Percentiles rank a stretch among this genome's conserved stretches.
Evolutionary conservation across 768 basidiomycete species (phyloP).

Genomic region (Rhizopogon rudus): DNA sequence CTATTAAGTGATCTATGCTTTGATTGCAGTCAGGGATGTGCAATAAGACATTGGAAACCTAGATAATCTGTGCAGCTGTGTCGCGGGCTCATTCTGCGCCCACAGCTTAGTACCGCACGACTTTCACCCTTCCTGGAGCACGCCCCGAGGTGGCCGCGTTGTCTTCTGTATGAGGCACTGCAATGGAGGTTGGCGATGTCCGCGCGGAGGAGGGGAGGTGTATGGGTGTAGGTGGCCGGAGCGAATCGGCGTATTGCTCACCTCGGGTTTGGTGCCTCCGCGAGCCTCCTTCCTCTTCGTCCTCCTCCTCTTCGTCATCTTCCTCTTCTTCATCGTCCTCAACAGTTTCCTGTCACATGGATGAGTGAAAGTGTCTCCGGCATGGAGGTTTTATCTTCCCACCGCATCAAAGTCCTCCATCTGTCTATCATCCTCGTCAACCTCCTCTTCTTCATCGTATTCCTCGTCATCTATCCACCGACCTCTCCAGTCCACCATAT

Average conservation of each 20-base stretch:
- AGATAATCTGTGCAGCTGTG: slow-evolving; percentile 10
- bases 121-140: slow-evolving; percentile 42
- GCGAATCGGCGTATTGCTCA: slow-evolving; percentile 32
- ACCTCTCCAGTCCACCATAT: slow-evolving; percentile 87
- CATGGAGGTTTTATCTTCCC: slow-evolving; percentile 15
- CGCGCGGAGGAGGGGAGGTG: slow-evolving; percentile 40
- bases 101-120: slow-evolving; percentile 34
- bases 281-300: slow-evolving; percentile 21
- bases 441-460: slow-evolving; percentile 62
- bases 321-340: slow-evolving; percentile 53
- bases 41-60: slow-evolving; percentile 19
- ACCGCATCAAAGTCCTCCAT: slow-evolving; percentile 90
- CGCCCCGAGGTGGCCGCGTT: slow-evolving; percentile 18
- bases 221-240: slow-evolving; percentile 35
- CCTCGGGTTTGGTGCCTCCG: slow-evolving; percentile 28
- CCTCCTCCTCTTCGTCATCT: slow-evolving; percentile 48
- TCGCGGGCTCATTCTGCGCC: not conserved
- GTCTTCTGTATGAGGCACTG: slow-evolving; percentile 42
- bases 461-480: slow-evolving; percentile 80
- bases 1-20: slow-evolving; percentile 2
- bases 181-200: slow-evolving; percentile 48
- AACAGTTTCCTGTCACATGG: slow-evolving; percentile 38
- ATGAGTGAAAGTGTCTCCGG: slow-evolving; percentile 8
- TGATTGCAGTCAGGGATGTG: slow-evolving; percentile 2
- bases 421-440: slow-evolving; percentile 54